Percentiles rank a stretch among this genome's conserved stretches.
Evolutionary conservation across 208 protist genomes (phyloP).

Genomic region (Acanthamoeba royreba): DNA sequence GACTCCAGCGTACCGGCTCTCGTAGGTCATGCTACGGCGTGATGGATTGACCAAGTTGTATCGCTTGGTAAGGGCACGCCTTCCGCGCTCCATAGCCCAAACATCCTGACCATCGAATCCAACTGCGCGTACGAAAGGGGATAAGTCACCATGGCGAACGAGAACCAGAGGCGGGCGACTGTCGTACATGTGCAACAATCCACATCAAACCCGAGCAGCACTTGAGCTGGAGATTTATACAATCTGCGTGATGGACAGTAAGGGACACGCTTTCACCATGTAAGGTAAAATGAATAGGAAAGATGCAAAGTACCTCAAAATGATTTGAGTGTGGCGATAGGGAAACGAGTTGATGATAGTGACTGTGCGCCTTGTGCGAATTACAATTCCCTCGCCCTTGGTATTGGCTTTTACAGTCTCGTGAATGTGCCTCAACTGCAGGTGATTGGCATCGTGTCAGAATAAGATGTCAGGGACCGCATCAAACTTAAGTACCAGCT

Average conservation of each 20-base stretch:
- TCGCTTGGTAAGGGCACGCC: slow-evolving; percentile 23
- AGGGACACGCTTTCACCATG: too few relatives aligned
- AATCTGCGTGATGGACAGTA: slow-evolving; percentile 50
- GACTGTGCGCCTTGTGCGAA: slow-evolving; percentile 52
- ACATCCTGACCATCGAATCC: slow-evolving; percentile 69
- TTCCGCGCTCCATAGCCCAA: slow-evolving; percentile 49
- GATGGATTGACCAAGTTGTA: slow-evolving; percentile 63
- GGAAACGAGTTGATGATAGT: slow-evolving; percentile 61
- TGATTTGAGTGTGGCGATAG: slow-evolving; percentile 68
- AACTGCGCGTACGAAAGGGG: neutral
- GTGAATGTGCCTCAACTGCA: slow-evolving; percentile 59
- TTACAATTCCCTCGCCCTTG: neutral
- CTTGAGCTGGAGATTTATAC: slow-evolving; percentile 69
- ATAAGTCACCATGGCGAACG: neutral
- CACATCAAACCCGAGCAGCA: slow-evolving; percentile 75
- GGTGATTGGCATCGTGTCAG: neutral
- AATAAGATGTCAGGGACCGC: too few relatives aligned
- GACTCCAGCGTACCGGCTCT: neutral
- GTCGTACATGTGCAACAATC: slow-evolving; percentile 58
- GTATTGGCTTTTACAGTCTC: slow-evolving; percentile 41
- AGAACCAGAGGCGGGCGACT: neutral
- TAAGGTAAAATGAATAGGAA: too few relatives aligned
- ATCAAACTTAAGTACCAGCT: neutral
- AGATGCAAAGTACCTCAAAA: slow-evolving; percentile 39
- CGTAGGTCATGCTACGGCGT: slow-evolving; percentile 66